Evolutionary conservation across 306 rosid species (phyloP).

Genomic region (Lathyrus oleraceus): DNA sequence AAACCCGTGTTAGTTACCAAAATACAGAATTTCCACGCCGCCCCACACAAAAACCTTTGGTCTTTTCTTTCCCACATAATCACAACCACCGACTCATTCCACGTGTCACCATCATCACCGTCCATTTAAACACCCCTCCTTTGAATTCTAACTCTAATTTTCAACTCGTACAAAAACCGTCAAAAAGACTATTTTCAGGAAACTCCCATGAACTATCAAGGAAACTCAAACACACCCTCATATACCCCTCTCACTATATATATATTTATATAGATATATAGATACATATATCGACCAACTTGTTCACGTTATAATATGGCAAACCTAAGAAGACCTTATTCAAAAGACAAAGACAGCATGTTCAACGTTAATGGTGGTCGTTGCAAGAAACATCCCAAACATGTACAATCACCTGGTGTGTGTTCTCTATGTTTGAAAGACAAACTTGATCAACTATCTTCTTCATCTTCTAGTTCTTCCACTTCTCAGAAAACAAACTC

Average conservation of each 20-base stretch:
- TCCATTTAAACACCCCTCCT: conserved; percentile 31
- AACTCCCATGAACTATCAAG: conserved; percentile 47
- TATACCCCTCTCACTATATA: background rate
- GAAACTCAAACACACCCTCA: conserved; percentile 34
- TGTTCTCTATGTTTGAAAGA: conserved; percentile 76
- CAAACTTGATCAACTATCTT: conserved; percentile 48
- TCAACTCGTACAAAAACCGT: conserved; percentile 46
- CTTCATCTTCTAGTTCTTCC: background rate
- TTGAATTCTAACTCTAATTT: conserved; percentile 29
- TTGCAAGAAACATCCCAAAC: conserved; percentile 84
- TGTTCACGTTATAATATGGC: conserved; percentile 33
- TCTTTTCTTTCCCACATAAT: conserved; percentile 28
- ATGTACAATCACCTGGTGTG: conserved; percentile 77
- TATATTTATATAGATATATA: too few relatives aligned
- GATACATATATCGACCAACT: background rate
- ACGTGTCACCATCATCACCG: conserved; percentile 42
- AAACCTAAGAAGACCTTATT: conserved; percentile 29
- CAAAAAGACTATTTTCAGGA: conserved; percentile 59
- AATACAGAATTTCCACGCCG: conserved; percentile 49
- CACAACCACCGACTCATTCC: conserved; percentile 43
- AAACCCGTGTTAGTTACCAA: background rate
- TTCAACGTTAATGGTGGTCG: conserved; percentile 24
- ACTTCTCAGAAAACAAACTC: conserved; percentile 4
- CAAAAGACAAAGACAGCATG: conserved; percentile 37
- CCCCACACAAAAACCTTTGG: conserved; percentile 35